Percentiles rank a stretch among this genome's conserved stretches.
phyloP scores from a whole-genome alignment of 2,329 filamentous ascomycete species.

The Furcasterigmium sp. region DNA sequence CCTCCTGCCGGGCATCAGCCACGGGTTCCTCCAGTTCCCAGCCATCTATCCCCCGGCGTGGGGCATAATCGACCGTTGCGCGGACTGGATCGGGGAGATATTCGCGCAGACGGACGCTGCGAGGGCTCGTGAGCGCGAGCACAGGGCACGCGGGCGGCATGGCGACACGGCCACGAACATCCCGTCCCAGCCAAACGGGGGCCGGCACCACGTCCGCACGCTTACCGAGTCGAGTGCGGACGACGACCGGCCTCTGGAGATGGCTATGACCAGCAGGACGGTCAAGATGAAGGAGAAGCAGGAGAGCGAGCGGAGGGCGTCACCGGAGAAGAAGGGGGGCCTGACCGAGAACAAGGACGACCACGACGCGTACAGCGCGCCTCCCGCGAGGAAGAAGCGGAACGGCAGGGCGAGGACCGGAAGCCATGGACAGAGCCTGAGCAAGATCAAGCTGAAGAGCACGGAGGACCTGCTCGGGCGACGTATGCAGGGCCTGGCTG shows the following conservation, averaged over 20 bases:
- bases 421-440: slow-evolving; percentile 37
- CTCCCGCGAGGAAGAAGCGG: slow-evolving; percentile 11
- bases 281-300: slow-evolving; percentile 15
- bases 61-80: slow-evolving; percentile 77
- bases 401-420: slow-evolving; percentile 23
- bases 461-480: slow-evolving; percentile 52
- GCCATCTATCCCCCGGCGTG: slow-evolving; percentile 83
- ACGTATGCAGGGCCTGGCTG: slow-evolving; percentile 53
- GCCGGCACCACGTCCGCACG: slow-evolving; percentile 28
- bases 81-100: slow-evolving; percentile 74
- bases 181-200: slow-evolving; percentile 5
- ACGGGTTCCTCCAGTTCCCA: slow-evolving; percentile 92
- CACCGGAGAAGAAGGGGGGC: slow-evolving; percentile 3
- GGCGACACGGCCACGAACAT: slow-evolving; percentile 2
- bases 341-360: not conserved
- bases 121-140: slow-evolving; percentile 14
- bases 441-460: slow-evolving; percentile 49
- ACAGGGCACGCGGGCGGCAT: slow-evolving; percentile 5
- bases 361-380: not conserved
- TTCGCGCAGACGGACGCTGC: slow-evolving; percentile 51
- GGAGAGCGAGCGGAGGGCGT: slow-evolving; percentile 12
- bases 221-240: slow-evolving; percentile 64
- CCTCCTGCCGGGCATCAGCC: slow-evolving; percentile 81
- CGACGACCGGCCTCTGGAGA: slow-evolving; percentile 78
- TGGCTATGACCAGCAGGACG: slow-evolving; percentile 55